Conservation (phyloP, 768 basidiomycete species). For the Russula compacta region DNA sequence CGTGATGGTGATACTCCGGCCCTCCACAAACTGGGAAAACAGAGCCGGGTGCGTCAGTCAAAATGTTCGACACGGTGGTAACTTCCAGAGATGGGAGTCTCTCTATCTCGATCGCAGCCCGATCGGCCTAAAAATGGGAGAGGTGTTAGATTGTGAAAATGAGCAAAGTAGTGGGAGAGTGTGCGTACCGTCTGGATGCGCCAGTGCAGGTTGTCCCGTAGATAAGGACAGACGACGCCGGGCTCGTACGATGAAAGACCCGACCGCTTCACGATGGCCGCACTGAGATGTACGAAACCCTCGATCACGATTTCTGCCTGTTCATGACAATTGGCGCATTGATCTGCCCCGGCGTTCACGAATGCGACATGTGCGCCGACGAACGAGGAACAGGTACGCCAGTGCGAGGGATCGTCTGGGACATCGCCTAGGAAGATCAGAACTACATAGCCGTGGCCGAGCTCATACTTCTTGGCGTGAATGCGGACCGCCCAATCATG, state of each 20-base stretch:
- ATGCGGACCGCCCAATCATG: constrained; percentile 39
- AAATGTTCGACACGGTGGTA: neutral
- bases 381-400: constrained; percentile 30
- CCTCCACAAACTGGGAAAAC: constrained; percentile 8
- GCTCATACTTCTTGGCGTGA: constrained; percentile 34
- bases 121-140: neutral
- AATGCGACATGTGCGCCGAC: constrained; percentile 40
- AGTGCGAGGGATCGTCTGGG: constrained; percentile 31
- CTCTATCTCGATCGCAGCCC: neutral
- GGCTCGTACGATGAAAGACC: constrained; percentile 31
- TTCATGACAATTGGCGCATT: constrained; percentile 34
- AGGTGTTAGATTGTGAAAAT: neutral
- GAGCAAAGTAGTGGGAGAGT: neutral
- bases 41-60: neutral
- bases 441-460: constrained; percentile 36
- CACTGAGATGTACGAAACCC: constrained; percentile 39
- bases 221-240: constrained; percentile 33
- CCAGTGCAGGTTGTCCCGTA: constrained; percentile 35
- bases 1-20: constrained; percentile 1
- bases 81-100: constrained; percentile 15
- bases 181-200: constrained; percentile 32
- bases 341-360: constrained; percentile 28
- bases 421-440: constrained; percentile 39
- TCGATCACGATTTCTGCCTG: constrained; percentile 27
- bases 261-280: constrained; percentile 24